Conservation (phyloP, 2,329 filamentous ascomycete genomes). For the Rosellinia necatrix region DNA sequence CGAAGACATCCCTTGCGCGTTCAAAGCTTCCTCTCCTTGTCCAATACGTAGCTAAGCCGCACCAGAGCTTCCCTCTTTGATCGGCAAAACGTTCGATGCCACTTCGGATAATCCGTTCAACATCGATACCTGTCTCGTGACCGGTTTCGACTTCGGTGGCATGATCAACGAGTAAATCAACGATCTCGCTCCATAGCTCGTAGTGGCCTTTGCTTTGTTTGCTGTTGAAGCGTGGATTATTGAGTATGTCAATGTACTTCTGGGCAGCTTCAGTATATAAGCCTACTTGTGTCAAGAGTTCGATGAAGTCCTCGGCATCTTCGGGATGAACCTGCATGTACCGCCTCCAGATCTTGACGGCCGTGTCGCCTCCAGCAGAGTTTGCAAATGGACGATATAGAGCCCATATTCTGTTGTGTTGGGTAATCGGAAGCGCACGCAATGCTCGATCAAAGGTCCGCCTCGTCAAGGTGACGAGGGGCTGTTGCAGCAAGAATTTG, state of each 20-base stretch:
- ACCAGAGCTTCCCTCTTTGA: constrained; percentile 93
- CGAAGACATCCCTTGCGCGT: constrained; percentile 87
- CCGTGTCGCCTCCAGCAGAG: constrained; percentile 86
- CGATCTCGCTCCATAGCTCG: constrained; percentile 97
- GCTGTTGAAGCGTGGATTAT: constrained; percentile 88
- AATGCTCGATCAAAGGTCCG: constrained; percentile 91
- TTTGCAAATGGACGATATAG: constrained; percentile 90
- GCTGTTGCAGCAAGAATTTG: constrained; percentile 85
- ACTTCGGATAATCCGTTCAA: constrained; percentile 89
- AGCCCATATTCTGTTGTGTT: constrained; percentile 95
- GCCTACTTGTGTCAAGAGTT: constrained; percentile 78
- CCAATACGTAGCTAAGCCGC: constrained; percentile 94
- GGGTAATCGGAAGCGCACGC: constrained; percentile 87
- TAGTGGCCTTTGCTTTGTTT: constrained; percentile 94
- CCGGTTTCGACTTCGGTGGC: constrained; percentile 83
- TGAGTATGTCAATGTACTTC: constrained; percentile 88
- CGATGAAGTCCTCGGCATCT: constrained; percentile 92
- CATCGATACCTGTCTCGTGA: constrained; percentile 81
- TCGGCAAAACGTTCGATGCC: constrained; percentile 90
- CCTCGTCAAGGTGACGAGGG: constrained; percentile 84
- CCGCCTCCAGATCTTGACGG: constrained; percentile 89
- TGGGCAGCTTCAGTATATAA: constrained; percentile 90
- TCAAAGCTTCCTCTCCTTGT: constrained; percentile 92
- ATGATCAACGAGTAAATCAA: constrained; percentile 89
- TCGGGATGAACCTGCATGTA: constrained; percentile 98